Conservation (phyloP, 345 rosid species). For the Nephelium lappaceum region DNA sequence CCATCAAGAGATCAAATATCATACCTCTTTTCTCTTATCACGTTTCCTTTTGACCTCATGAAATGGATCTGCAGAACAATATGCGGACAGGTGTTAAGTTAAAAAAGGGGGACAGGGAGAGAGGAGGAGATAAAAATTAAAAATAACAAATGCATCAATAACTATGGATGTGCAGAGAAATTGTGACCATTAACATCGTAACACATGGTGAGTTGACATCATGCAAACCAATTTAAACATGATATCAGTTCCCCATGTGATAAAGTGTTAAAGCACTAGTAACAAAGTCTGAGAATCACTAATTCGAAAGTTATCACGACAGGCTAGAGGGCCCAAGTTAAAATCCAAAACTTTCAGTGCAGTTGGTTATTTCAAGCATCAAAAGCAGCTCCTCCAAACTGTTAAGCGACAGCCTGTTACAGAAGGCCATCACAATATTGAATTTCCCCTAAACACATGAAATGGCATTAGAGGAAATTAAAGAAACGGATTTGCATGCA, state of each 20-base stretch:
- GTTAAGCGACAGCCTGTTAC: neutral
- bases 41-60: constrained; percentile 88
- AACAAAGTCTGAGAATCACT: constrained; percentile 17
- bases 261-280: neutral
- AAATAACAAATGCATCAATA: neutral
- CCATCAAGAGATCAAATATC: neutral
- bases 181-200: neutral
- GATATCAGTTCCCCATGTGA: constrained; percentile 5
- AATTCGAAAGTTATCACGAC: constrained; percentile 4
- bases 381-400: constrained; percentile 2
- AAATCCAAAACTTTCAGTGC: constrained; percentile 12
- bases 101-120: neutral
- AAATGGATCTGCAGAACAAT: constrained; percentile 68
- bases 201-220: neutral
- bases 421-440: neutral
- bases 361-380: neutral
- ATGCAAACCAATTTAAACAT: neutral
- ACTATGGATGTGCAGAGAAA: neutral
- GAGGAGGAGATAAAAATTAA: neutral
- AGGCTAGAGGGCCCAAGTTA: neutral
- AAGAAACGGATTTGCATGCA: neutral
- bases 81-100: constrained; percentile 28
- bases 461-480: neutral
- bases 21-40: constrained; percentile 81
- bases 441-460: neutral